Conservation (phyloP, 2,329 filamentous ascomycete species). For the Fusarium burgessii region DNA sequence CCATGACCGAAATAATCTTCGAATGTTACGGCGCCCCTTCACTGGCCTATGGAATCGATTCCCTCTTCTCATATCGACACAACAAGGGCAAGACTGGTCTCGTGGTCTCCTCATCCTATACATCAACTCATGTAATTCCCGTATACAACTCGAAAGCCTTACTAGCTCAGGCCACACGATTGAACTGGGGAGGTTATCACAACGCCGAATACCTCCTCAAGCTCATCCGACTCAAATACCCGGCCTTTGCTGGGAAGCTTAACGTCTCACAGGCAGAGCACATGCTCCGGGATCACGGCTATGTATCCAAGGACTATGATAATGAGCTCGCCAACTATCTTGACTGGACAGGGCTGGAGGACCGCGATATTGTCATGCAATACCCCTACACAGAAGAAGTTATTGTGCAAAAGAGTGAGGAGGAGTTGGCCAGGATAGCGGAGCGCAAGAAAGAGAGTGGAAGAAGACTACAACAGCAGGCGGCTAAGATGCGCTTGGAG, state of each 20-base stretch:
- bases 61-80: slow-evolving; percentile 93
- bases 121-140: slow-evolving; percentile 94
- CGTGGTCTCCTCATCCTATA: slow-evolving; percentile 91
- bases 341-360: slow-evolving; percentile 92
- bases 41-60: slow-evolving; percentile 94
- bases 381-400: slow-evolving; percentile 95
- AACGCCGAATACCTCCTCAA: slow-evolving; percentile 92
- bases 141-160: slow-evolving; percentile 89
- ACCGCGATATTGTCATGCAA: slow-evolving; percentile 88
- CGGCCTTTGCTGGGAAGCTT: slow-evolving; percentile 86
- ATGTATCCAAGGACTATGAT: slow-evolving; percentile 87
- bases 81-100: slow-evolving; percentile 90
- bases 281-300: slow-evolving; percentile 89
- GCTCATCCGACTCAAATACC: slow-evolving; percentile 91
- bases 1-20: slow-evolving; percentile 97
- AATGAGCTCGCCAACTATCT: slow-evolving; percentile 80
- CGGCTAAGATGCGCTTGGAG: slow-evolving; percentile 95
- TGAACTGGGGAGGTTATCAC: slow-evolving; percentile 96
- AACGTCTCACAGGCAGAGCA: slow-evolving; percentile 88
- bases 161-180: slow-evolving; percentile 83
- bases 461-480: slow-evolving; percentile 90
- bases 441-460: slow-evolving; percentile 97
- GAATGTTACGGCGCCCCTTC: slow-evolving; percentile 94
- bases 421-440: slow-evolving; percentile 89
- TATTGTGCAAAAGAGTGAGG: slow-evolving; percentile 90